Conservation (phyloP, 164 flowering plant species). For the Berberis vulgaris region DNA sequence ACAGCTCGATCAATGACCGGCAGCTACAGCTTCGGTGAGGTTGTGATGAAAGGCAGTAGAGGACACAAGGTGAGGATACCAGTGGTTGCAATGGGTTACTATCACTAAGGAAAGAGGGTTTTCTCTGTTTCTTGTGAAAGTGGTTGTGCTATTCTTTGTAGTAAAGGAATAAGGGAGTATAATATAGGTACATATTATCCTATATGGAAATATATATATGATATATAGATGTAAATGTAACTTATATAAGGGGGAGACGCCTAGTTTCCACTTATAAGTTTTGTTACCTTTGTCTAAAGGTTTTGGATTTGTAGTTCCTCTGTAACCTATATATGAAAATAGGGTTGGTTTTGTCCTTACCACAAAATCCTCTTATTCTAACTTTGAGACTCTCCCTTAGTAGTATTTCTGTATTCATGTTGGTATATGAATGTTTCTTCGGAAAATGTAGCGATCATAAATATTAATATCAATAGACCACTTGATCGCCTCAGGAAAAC, state of each 20-base stretch:
- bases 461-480: no score
- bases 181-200: not conserved
- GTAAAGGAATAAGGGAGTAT: conserved; percentile 36
- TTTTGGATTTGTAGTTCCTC: not conserved
- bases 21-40: conserved; percentile 75
- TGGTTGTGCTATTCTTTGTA: conserved; percentile 56
- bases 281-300: conserved; percentile 6
- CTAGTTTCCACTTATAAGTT: conserved; percentile 22
- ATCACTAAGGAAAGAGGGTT: conserved; percentile 23
- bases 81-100: conserved; percentile 84
- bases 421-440: no score
- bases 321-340: no score
- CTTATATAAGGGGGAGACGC: conserved; percentile 18
- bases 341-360: no score
- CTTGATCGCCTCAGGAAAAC: no score
- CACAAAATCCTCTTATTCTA: no score
- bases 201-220: conserved; percentile 7
- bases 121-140: conserved; percentile 9
- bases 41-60: conserved; percentile 78
- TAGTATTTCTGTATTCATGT: no score
- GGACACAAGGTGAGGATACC: conserved; percentile 95
- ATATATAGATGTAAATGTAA: conserved; percentile 10
- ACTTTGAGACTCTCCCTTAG: no score
- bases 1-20: conserved; percentile 71
- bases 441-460: no score